phyloP scores from a whole-genome alignment of 148 eudicot species.

The Mesembryanthemum crystallinum region DNA sequence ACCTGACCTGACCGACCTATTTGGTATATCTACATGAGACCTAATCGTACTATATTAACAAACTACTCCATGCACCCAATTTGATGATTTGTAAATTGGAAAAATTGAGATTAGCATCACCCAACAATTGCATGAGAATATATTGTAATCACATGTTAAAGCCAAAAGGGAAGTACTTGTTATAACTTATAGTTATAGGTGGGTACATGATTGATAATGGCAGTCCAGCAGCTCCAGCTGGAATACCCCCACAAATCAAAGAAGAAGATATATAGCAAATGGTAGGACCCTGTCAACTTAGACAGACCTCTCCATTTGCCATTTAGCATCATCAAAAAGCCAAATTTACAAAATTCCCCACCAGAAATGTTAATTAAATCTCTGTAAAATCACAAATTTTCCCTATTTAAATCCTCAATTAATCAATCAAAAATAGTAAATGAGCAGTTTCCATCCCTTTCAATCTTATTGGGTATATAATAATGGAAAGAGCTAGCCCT shows the following conservation, averaged over 20 bases:
- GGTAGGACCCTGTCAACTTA: background rate
- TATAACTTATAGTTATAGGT: too few species aligned
- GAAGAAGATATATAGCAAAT: background rate
- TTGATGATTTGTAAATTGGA: background rate
- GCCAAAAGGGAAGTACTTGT: too few species aligned
- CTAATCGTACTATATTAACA: too few species aligned
- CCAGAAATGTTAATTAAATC: too few species aligned
- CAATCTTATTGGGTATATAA: background rate
- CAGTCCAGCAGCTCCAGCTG: background rate
- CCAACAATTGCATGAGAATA: background rate
- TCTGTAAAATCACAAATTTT: too few species aligned
- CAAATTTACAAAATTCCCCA: too few species aligned
- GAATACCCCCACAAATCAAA: conserved; percentile 2
- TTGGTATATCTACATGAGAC: too few species aligned
- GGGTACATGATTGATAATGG: background rate
- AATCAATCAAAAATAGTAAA: background rate
- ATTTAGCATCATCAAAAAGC: too few species aligned
- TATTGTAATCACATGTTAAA: too few species aligned
- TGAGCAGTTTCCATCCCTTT: background rate
- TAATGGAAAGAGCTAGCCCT: background rate
- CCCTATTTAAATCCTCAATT: too few species aligned
- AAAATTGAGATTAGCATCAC: background rate
- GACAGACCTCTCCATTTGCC: background rate
- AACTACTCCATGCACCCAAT: background rate
- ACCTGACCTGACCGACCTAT: too few species aligned